Evolutionary conservation across 176 grass and related monocot genomes (phyloP), one percentile per base, ranked within the genome.

Genomic region (Zoysia japonica): DNA sequence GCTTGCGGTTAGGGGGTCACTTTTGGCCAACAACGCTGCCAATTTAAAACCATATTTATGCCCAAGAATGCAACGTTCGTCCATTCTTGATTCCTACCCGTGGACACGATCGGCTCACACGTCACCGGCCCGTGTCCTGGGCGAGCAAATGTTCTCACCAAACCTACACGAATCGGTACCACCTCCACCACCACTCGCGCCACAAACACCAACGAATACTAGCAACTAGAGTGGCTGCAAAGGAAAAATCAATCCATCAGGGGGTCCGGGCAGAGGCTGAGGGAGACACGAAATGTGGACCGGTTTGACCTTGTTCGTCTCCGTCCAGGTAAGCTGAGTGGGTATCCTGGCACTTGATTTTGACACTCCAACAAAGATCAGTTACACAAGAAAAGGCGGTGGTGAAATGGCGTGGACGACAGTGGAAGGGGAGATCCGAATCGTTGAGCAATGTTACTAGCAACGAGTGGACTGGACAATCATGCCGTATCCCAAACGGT

Each of bases 1-100:
- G 87, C 78, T 71, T 82, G 81, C 49, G 16, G 90, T 90, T 97
- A 84, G 68, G 79, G 65, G 81, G 83, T 97, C 93, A 78, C 63
- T 88, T 80, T 76, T 79, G 84, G 75, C 78, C 83, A 85, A 92
- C 89, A 84, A 59, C 17, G 35, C 77, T 80, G 65, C 77, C 77
- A 56, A 85, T 76, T 65, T 3, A 17, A 7, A 46, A 63, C 80
- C 85, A 16, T 38, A 61, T 83, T 68, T 38, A 59, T 51, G 43
- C 14, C 49, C 59, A 40, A 41, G 17, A 75, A 88, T 65, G 78
- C 67, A 61, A 53, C 68, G 47, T 37, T 45, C 36, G 13, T 6
- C 3, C 46, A 40, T 61, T 54, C 35, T 57, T 80, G 39, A 48
- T 82, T 59, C 76, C 47, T 67, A 67, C 6, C 56, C 35, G 48